These are phyloP conservation scores for Veloporphyrellus conicus DNA, from an alignment of 1,284 basidiomycete species.

Conservation along the genomic window DNA sequence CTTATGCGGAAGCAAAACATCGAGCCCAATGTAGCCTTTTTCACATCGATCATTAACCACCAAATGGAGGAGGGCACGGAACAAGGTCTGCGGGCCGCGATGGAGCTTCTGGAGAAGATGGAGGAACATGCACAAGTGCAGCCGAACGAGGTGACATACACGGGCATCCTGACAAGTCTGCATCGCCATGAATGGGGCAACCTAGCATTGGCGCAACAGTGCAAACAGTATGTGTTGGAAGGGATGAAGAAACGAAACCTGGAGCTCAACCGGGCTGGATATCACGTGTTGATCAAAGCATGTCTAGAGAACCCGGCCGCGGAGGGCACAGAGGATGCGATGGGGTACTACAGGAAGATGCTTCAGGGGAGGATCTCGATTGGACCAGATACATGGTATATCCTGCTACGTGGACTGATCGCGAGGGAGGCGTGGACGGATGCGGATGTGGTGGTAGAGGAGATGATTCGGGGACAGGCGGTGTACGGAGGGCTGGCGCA, in stretches of 20 bases:
- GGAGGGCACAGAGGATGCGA: constrained; percentile 50
- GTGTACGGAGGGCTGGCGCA: constrained; percentile 38
- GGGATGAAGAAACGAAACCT: constrained; percentile 58
- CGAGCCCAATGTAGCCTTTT: constrained; percentile 66
- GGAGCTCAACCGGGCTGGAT: constrained; percentile 57
- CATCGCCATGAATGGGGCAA: constrained; percentile 51
- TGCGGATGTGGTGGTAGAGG: constrained; percentile 55
- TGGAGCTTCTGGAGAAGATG: constrained; percentile 69
- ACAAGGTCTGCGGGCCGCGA: constrained; percentile 54
- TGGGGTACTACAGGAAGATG: constrained; percentile 69
- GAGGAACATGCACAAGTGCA: constrained; percentile 50
- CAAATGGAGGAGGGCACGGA: constrained; percentile 56
- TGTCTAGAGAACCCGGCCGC: constrained; percentile 49
- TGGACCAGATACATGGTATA: constrained; percentile 68
- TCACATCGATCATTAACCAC: constrained; percentile 70
- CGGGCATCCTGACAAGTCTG: constrained; percentile 59
- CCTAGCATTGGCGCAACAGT: constrained; percentile 40
- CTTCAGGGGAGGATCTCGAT: constrained; percentile 44
- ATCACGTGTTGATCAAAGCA: constrained; percentile 69
- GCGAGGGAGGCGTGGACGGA: constrained; percentile 51
- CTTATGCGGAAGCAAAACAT: constrained; percentile 75
- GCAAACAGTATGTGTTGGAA: constrained; percentile 47
- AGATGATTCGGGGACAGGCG: constrained; percentile 47
- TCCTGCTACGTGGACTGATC: constrained; percentile 62
- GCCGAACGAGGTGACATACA: constrained; percentile 75